Base-by-base conservation (phyloP, 257 asterid species). In the Leonotis leonurus region DNA sequence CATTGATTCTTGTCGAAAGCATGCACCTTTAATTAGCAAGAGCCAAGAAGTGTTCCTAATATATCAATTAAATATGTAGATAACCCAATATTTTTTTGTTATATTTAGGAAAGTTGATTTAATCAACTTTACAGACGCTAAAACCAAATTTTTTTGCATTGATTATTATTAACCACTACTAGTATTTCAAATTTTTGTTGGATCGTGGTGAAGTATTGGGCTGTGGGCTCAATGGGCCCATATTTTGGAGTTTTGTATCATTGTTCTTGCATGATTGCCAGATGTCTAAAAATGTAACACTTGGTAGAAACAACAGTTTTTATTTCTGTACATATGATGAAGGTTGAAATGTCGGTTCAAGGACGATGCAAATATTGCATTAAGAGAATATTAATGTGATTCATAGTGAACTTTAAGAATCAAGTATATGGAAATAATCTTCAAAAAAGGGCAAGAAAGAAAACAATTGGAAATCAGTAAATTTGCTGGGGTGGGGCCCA, bases 181-280 rank as follows among this genome's bases (percentile, higher is more conserved):
- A 40, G 0, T 17, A 17, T 44, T 44, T 6, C 7, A 21, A 7
- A 2, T 8, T 14, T 54, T 24, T n/a, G 26, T 54, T 33, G 44
- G 44, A 44, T 27, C 10, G 4, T 22, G 36, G 22, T 27, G 26
- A 29, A 4, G 25, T 3, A 24, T n/a, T n/a, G 55, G 60, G 30
- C 40, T 2, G 12, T 27, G 33, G 67, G 74, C 66, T 62, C 66
- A 22, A 41, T 58, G 55, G 68, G 66, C 63, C 8, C 8, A n/a
- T 2, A 16, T 52, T 22, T 62, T 35, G 24, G 63, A 20, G 24
- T 60, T 9, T 21, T 41, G 3, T 26, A 1, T 9, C 44, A 6
- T 0, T 11, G n/a, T 2, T 18, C 24, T 20, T 58, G 71, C 74
- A 73, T 56, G 74, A 9, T 5, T 12, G 78, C 62, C 78, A 73